Base-by-base conservation (phyloP, 75 land plant species). In the Cunninghamia lanceolata region DNA sequence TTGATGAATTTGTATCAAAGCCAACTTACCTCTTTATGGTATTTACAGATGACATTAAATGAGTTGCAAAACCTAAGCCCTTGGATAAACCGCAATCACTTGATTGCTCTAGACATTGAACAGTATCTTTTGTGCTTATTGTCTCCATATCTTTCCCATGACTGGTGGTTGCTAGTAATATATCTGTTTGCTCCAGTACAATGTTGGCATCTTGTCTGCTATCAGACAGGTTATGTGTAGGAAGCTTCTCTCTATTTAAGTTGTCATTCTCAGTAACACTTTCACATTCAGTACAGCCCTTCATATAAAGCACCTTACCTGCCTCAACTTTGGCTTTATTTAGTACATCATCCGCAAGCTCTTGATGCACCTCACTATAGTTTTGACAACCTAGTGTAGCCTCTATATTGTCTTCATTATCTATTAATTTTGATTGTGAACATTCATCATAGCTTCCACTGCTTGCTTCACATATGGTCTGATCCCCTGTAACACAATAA, bases 291-390 rank as follows among this genome's bases (percentile, higher is more conserved):
- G 9, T 80, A 80, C 50, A 28, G 15, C 45, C 52, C 1, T 10
- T 30, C 82, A 80, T 45, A 45, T 80, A 19, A 28, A n/a, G 82
- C 82, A 80, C 82, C 46, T 45, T 45, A n/a, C 82, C 40, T 45
- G 15, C 32, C 30, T 45, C 82, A 80, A 43, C 32, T 80, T 80
- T n/a, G 28, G 10, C 28, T 47, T 56, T 32, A n/a, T 56, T n/a
- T 40, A 79, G 30, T 84, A 38, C 45, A 68, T 39, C 56, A 47
- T 84, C 83, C 16, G 35, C 78, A 84, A 50, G 53, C 39, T n/a
- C 45, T 43, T 21, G 59, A 28, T 53, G 70, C 73, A 13, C 78
- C 39, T 19, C 13, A 38, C 68, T 25, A 66, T 54, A 82, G 75
- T 40, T 52, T 28, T 40, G 9, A 68, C 84, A 14, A 30, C 53